Conservation (phyloP, 768 basidiomycete genomes). For the Lentinula lateritia region DNA sequence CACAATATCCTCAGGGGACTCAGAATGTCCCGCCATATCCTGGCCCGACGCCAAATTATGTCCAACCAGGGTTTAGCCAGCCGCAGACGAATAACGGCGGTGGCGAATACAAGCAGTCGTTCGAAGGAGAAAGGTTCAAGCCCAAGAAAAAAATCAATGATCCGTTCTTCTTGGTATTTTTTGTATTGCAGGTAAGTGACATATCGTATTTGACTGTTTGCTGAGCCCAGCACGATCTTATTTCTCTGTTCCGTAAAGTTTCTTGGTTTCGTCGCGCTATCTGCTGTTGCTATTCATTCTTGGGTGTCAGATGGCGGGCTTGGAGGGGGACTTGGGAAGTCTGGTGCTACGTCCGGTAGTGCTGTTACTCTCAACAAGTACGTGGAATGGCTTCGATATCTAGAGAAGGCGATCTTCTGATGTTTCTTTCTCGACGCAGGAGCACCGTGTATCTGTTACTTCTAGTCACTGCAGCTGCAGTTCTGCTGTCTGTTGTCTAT, state of each 20-base stretch:
- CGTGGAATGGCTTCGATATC: conserved; percentile 14
- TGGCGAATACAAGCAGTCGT: conserved; percentile 34
- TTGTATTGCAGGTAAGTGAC: conserved; percentile 55
- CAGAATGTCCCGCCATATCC: conserved; percentile 9
- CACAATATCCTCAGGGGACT: not conserved
- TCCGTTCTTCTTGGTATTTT: conserved; percentile 63
- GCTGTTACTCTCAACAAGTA: conserved; percentile 63
- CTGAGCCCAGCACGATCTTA: too few relatives aligned
- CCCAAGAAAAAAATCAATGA: conserved; percentile 70
- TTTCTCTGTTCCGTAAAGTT: conserved; percentile 31
- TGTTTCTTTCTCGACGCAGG: conserved; percentile 18
- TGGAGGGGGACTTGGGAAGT: conserved; percentile 64
- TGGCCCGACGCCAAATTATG: conserved; percentile 17
- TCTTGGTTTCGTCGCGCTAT: conserved; percentile 62
- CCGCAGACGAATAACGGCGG: conserved; percentile 16
- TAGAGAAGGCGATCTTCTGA: not conserved
- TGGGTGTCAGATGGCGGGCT: conserved; percentile 64
- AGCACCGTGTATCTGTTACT: conserved; percentile 75
- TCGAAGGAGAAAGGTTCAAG: conserved; percentile 58
- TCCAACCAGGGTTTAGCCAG: conserved; percentile 14
- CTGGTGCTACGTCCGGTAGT: conserved; percentile 39
- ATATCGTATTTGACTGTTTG: not conserved
- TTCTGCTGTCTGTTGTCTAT: conserved; percentile 61
- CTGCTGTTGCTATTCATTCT: conserved; percentile 55
- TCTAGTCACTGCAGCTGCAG: conserved; percentile 61